Evolutionary conservation across 805 yeast species (phyloP), one percentile per base, ranked within the genome.

Genomic region (Yamadazyma takamatsuzukensis): DNA sequence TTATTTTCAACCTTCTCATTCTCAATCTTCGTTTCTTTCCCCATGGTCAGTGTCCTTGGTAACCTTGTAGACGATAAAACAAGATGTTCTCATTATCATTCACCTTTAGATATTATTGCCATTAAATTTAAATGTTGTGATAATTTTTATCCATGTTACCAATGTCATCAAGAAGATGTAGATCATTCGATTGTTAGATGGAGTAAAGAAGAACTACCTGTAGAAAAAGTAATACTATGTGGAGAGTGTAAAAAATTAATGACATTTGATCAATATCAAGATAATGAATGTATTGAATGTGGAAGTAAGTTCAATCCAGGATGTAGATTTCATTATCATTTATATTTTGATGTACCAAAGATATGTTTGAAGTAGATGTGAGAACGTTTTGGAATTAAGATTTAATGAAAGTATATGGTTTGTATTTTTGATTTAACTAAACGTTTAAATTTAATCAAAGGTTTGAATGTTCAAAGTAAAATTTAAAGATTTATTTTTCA

Each of bases 91-190:
- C 72, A 66, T 50, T 65, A 64, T 41, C 56, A 60, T 31, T 39
- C 52, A 26, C 31, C 24, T 4, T 46, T 59, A 2, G 72, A 66
- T 40, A 49, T 66, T 7, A 58, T 66, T 4, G 70, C 70, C 9
- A 42, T 66, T 27, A 61, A 59, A 36, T 64, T 59, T 42, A 49
- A 50, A 37, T 66, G 72, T 45, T 66, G 72, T 38, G 41, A 36
- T 4, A 29, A 32, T 11, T 66, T 54, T 36, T 66, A 49, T 38
- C 68, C 70, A 3, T 66, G 72, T 45, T 60, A 45, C 43, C 37
- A 61, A 40, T 66, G 72, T 44, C 72, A 66, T 39, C 39, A 40
- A 14, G 48, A 44, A 13, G 27, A 16, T 5, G 13, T 12, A 15
- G 13, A 21, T 12, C 35, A 40, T 34, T 33, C 16, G n/a, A 27